These are phyloP conservation scores for Erysimum pusillum DNA, from an alignment of 441 rosid species.

Conservation along the genomic window DNA sequence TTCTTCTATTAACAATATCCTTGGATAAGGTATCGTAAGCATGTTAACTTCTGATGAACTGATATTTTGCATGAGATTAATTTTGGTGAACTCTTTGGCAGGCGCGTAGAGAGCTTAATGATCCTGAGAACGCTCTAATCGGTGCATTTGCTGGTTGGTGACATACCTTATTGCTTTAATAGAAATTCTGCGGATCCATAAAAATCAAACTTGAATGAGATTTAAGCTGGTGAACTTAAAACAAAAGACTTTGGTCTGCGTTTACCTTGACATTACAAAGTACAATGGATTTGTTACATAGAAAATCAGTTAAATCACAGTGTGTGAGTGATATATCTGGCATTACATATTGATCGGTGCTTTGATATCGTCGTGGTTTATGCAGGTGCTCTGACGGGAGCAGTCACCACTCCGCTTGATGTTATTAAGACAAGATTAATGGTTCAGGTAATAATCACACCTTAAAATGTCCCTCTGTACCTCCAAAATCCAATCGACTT, in stretches of 20 bases:
- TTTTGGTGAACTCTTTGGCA: slow-evolving; percentile 44
- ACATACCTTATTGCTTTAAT: slow-evolving; percentile 25
- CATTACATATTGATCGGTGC: background rate
- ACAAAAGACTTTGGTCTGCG: background rate
- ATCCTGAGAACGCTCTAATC: slow-evolving; percentile 86
- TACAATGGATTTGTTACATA: slow-evolving; percentile 12
- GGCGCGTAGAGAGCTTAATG: slow-evolving; percentile 87
- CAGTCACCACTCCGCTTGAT: slow-evolving; percentile 96
- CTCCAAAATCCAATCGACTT: slow-evolving; percentile 19
- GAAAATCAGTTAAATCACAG: background rate
- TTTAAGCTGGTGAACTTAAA: background rate
- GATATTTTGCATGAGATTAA: slow-evolving; percentile 12
- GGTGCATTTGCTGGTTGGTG: slow-evolving; percentile 91
- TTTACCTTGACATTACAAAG: slow-evolving; percentile 8
- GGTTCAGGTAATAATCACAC: slow-evolving; percentile 74
- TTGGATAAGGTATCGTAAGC: background rate
- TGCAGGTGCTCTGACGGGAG: slow-evolving; percentile 93
- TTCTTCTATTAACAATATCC: background rate
- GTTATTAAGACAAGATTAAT: slow-evolving; percentile 95
- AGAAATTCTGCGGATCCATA: background rate
- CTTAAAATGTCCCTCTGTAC: slow-evolving; percentile 10
- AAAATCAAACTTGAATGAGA: background rate
- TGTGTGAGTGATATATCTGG: slow-evolving; percentile 3
- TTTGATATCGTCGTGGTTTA: slow-evolving; percentile 11
- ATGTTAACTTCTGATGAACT: slow-evolving; percentile 7